A percentile compares a stretch with the other conserved stretches of the same genome.
Conservation (phyloP, 1,139 yeast species). For the Debaryomycetaceae sp. region DNA sequence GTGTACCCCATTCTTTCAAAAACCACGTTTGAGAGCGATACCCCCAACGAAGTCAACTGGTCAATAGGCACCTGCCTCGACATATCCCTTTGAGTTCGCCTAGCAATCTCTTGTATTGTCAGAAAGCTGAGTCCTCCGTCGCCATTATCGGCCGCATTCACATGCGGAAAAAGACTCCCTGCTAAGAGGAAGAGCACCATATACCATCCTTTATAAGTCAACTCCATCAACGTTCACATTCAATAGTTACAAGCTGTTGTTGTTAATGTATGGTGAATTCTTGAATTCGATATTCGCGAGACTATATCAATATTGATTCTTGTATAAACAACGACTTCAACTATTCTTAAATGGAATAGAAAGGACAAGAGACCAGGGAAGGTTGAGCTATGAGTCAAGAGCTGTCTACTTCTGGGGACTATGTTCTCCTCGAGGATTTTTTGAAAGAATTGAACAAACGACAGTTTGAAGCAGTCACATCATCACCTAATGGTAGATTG, state of each 20-base stretch:
- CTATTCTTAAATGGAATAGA: too few relatives aligned
- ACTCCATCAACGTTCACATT: too few relatives aligned
- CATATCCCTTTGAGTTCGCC: slow-evolving; percentile 69
- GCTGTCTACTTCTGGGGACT: too few relatives aligned
- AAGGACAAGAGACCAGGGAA: too few relatives aligned
- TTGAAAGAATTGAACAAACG: slow-evolving; percentile 44
- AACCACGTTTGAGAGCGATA: slow-evolving; percentile 48
- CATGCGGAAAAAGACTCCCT: background rate
- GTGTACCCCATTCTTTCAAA: slow-evolving; percentile 54
- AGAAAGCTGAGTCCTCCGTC: slow-evolving; percentile 19
- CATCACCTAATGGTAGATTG: slow-evolving; percentile 49
- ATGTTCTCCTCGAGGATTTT: background rate
- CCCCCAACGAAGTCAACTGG: slow-evolving; percentile 56
- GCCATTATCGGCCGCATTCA: background rate
- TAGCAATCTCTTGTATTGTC: slow-evolving; percentile 25
- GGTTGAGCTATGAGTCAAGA: too few relatives aligned
- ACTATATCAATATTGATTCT: background rate
- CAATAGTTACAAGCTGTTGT: too few relatives aligned
- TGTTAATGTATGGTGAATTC: background rate
- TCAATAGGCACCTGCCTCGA: slow-evolving; percentile 53
- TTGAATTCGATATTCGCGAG: background rate
- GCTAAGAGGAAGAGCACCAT: too few relatives aligned
- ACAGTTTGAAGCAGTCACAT: slow-evolving; percentile 61
- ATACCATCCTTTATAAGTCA: too few relatives aligned
- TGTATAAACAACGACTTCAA: too few relatives aligned